Evolutionary conservation across 306 rosid genomes (phyloP).

Genomic region (Styphnolobium japonicum): DNA sequence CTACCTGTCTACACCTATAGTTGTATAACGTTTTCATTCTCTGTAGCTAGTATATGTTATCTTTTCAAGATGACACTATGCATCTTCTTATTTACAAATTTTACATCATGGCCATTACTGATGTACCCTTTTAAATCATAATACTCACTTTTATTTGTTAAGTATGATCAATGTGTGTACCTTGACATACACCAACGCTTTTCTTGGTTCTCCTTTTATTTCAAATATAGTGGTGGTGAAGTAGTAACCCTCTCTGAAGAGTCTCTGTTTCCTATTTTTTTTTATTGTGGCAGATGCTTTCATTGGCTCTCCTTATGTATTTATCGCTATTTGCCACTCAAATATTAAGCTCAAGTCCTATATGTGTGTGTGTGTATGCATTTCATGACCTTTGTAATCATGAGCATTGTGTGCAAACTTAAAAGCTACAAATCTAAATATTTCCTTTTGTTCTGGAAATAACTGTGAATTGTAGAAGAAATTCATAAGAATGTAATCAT

Average conservation of each 20-base stretch:
- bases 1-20: background rate
- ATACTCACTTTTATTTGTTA: background rate
- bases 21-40: slow-evolving; percentile 4
- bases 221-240: background rate
- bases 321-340: background rate
- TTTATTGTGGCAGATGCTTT: too few relatives aligned
- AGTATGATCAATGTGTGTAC: background rate
- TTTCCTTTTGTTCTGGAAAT: background rate
- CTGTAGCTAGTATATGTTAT: background rate
- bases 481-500: background rate
- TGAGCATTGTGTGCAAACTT: background rate
- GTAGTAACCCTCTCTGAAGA: background rate
- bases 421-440: background rate
- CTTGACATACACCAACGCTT: background rate
- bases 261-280: too few relatives aligned
- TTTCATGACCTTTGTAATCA: slow-evolving; percentile 7
- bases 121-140: background rate
- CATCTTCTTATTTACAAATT: too few relatives aligned
- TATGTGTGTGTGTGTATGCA: too few relatives aligned
- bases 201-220: background rate
- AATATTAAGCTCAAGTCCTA: background rate
- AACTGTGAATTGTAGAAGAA: background rate
- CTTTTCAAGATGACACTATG: slow-evolving; percentile 1
- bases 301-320: background rate
- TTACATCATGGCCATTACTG: background rate